Conservation (phyloP, 73 alveolate species). For the Paramecium caudatum region DNA sequence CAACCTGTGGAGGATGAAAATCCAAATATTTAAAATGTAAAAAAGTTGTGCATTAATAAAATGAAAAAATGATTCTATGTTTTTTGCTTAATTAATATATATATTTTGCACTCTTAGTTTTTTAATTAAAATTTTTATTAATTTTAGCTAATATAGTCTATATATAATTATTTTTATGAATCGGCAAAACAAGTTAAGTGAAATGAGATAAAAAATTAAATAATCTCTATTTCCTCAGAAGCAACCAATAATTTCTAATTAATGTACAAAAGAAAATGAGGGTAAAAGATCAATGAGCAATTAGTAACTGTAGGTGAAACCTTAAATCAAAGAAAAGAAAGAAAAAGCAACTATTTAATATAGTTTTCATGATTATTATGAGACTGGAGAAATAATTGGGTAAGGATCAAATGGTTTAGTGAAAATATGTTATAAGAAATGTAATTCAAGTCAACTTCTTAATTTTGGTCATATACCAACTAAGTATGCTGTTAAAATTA, state of each 20-base stretch:
- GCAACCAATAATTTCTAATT: neutral
- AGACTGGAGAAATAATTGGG: neutral
- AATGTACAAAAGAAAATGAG: no score
- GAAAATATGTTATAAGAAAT: slow-evolving; percentile 30
- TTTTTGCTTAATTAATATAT: slow-evolving; percentile 14
- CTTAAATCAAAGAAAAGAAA: neutral
- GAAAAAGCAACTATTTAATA: neutral
- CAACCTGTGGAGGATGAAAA: neutral
- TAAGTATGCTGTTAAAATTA: slow-evolving; percentile 42
- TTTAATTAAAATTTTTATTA: no score
- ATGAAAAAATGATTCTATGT: neutral
- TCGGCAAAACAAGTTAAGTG: neutral
- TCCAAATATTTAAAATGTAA: neutral
- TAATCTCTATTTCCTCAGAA: slow-evolving; percentile 43
- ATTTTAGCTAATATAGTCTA: neutral
- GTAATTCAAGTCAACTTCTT: neutral
- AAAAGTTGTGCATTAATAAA: neutral
- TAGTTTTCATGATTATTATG: slow-evolving; percentile 15
- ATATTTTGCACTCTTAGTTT: no score
- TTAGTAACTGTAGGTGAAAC: neutral
- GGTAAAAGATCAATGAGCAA: slow-evolving; percentile 46
- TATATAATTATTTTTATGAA: neutral
- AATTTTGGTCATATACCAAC: slow-evolving; percentile 48
- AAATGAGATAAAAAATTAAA: slow-evolving; percentile 40
- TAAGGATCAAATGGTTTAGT: slow-evolving; percentile 55